Conservation (phyloP, 2,329 filamentous ascomycete genomes). For the Bipolaris cookei region DNA sequence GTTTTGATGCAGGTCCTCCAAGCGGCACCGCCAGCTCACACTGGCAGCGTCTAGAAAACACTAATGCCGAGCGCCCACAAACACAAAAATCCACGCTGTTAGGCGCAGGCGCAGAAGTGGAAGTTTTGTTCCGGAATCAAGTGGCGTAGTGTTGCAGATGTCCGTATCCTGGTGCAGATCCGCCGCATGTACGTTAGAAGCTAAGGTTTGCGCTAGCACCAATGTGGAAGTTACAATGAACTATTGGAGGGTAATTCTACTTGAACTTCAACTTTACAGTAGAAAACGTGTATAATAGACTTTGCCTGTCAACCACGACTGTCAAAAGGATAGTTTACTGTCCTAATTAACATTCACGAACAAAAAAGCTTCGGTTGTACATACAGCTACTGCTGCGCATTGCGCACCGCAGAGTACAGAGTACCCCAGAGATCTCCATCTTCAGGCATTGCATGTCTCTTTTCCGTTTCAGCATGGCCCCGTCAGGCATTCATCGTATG, state of each 20-base stretch:
- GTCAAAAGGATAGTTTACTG: not conserved
- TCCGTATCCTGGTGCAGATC: conserved; percentile 26
- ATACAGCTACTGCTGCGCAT: not conserved
- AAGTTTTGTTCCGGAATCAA: conserved; percentile 9
- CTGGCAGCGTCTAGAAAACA: conserved; percentile 23
- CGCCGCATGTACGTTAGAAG: conserved; percentile 27
- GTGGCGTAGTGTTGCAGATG: conserved; percentile 30
- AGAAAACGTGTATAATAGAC: too few relatives aligned
- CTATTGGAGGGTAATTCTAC: conserved; percentile 2
- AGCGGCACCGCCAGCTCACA: conserved; percentile 17
- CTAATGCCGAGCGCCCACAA: conserved; percentile 15
- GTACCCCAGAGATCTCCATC: conserved; percentile 4
- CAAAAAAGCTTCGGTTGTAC: too few relatives aligned
- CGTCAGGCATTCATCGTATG: conserved; percentile 16
- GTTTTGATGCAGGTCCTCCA: conserved; percentile 15
- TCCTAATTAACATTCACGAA: not conserved
- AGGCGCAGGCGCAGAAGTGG: conserved; percentile 13
- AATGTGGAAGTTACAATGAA: conserved; percentile 19
- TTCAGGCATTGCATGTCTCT: conserved; percentile 29
- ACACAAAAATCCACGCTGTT: conserved; percentile 9
- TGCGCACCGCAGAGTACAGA: not conserved
- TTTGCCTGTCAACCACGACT: too few relatives aligned
- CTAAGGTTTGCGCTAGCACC: conserved; percentile 19
- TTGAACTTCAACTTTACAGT: not conserved
- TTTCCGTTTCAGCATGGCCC: conserved; percentile 30